These are phyloP conservation scores for Saccharomycopsis hybrid DNA, from an alignment of 1,139 yeast species.

Conservation along the genomic window DNA sequence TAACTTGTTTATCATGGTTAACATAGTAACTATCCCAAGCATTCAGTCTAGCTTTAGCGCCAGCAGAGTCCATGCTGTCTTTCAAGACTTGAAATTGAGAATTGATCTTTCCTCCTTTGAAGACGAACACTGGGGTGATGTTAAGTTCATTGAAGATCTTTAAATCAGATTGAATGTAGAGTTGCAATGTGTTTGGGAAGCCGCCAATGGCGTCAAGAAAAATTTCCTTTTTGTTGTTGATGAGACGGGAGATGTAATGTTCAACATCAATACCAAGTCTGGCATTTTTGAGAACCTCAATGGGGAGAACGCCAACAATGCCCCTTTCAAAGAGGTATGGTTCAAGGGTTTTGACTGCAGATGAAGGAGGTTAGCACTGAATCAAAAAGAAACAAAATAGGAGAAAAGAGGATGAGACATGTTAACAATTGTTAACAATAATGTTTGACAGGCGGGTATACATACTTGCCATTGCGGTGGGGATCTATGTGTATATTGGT, in stretches of 20 bases:
- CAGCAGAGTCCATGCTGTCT: constrained; percentile 18
- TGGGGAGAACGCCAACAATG: constrained; percentile 53
- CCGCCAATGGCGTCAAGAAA: constrained; percentile 80
- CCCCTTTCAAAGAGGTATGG: constrained; percentile 65
- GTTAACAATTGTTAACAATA: too few species aligned
- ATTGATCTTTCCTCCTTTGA: constrained; percentile 44
- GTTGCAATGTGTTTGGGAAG: constrained; percentile 58
- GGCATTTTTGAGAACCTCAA: constrained; percentile 61
- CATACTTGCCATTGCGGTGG: too few species aligned
- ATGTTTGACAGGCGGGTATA: too few species aligned
- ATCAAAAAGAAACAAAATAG: not conserved
- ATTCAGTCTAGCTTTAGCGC: constrained; percentile 23
- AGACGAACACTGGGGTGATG: constrained; percentile 72
- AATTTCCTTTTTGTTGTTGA: constrained; percentile 63
- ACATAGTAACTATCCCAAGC: constrained; percentile 31
- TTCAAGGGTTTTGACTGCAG: constrained; percentile 58
- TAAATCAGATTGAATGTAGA: constrained; percentile 56
- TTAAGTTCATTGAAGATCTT: constrained; percentile 52
- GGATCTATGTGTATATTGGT: too few species aligned
- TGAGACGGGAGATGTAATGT: constrained; percentile 61
- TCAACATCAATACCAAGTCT: constrained; percentile 82
- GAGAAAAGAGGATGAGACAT: too few species aligned
- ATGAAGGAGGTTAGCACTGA: not conserved
- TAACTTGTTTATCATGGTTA: constrained; percentile 7
- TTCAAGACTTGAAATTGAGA: constrained; percentile 20